Evolutionary conservation across 2,329 filamentous ascomycete species (phyloP), one percentile per base, ranked within the genome.

Genomic region (Zopfia rhizophila): DNA sequence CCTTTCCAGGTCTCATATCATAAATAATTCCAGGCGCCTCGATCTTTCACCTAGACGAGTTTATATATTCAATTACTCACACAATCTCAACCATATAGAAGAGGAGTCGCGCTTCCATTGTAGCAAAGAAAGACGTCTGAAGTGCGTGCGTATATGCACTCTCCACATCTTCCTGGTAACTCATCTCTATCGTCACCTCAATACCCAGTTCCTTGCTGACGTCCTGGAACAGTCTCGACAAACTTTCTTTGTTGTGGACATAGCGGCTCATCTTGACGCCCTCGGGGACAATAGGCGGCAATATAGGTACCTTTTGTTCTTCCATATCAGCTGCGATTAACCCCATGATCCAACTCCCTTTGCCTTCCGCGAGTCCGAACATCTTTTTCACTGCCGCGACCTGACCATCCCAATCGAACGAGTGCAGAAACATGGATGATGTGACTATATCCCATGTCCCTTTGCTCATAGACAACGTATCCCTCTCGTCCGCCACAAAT

Each of bases 391-490:
- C 27, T 13, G 16, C 11, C 27, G 11, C 27, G 16, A 16, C 11
- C 16, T 29, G 27, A 5, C n/a, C 16, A 12, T 29, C 11, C 27
- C 27, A 29, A 29, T 29, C 27, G 11, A 29, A 29, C n/a, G 5
- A 29, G 27, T 29, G 27, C 5, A 29, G 27, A 12, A 29, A 12
- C 27, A 29, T 29, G n/a, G 27, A 5, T 13, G 27, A 29, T 12
- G 11, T 16, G 5, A 29, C 27, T 13, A 29, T 12, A 13, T 29
- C 27, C 27, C 27, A 29, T 12, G 27, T 29, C 11, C 27, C 27
- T 12, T 12, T 29, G 27, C n/a, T 29, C 11, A 4, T 12, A 6
- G 6, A 5, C 29, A 31, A 31, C 29, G 55, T 70, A 75, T 10
- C 36, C 43, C n/a, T n/a, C n/a, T 39, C n/a, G 17, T 16, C 17